Percentiles rank a stretch among this genome's conserved stretches.
phyloP scores from a whole-genome alignment of 1,284 basidiomycete genomes.

The Ceratobasidium sp. region DNA sequence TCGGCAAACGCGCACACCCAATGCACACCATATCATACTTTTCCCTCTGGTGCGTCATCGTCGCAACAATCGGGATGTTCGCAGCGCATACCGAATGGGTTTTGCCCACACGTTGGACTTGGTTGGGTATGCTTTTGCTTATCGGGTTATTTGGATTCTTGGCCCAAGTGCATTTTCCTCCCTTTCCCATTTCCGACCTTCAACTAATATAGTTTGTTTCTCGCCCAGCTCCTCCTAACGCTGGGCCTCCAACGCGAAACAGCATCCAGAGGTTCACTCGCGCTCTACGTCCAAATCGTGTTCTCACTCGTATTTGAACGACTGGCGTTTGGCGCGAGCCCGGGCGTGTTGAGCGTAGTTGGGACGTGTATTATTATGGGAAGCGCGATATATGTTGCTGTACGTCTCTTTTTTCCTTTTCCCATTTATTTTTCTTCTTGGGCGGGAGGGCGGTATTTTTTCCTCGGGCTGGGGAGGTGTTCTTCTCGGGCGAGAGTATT shows the following conservation, averaged over 20 bases:
- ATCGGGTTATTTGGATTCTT: conserved; percentile 49
- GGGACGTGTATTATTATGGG: conserved; percentile 72
- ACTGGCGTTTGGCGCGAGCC: conserved; percentile 70
- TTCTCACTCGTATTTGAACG: conserved; percentile 72
- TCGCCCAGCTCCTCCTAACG: conserved; percentile 66
- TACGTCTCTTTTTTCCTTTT: conserved; percentile 53
- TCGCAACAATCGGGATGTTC: conserved; percentile 57
- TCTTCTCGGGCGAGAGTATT: too few species aligned
- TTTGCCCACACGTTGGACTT: conserved; percentile 34
- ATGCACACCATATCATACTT: conserved; percentile 64
- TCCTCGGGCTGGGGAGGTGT: too few species aligned
- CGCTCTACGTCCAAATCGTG: conserved; percentile 74
- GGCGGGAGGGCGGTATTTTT: neutral
- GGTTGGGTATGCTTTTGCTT: conserved; percentile 38
- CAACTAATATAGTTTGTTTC: too few species aligned
- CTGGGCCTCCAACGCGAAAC: conserved; percentile 77
- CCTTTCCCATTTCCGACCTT: neutral
- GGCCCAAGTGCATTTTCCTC: too few species aligned
- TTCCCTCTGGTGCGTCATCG: conserved; percentile 51
- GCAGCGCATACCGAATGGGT: neutral
- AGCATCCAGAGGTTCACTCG: conserved; percentile 72
- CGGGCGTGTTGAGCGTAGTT: conserved; percentile 67
- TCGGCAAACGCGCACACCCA: conserved; percentile 62
- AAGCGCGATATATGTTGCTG: conserved; percentile 73
- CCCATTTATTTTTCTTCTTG: neutral